A percentile compares a stretch with the other conserved stretches of the same genome.
These are phyloP conservation scores for Malus hybrid DNA, from an alignment of 331 rosid species.

Conservation along the genomic window DNA sequence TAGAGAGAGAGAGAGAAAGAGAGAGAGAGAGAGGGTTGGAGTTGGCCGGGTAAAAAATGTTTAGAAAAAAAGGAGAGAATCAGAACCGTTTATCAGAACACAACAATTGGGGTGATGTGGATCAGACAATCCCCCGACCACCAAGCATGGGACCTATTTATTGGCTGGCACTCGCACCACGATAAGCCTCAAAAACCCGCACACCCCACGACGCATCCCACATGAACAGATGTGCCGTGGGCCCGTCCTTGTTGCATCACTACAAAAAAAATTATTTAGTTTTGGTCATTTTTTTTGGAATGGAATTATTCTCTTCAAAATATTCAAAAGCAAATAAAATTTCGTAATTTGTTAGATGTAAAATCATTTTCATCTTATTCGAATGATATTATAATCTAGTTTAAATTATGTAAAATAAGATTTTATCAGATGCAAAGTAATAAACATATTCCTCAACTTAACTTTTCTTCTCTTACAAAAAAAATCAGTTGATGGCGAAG, in stretches of 20 bases:
- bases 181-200: background rate
- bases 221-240: background rate
- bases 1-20: too few relatives aligned
- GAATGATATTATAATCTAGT: too few relatives aligned
- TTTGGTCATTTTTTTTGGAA: background rate
- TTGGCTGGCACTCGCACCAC: background rate
- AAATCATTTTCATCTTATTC: too few relatives aligned
- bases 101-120: constrained; percentile 3
- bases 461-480: too few relatives aligned
- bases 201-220: background rate
- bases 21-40: background rate
- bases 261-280: background rate
- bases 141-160: constrained; percentile 17
- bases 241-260: background rate
- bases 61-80: background rate
- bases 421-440: too few relatives aligned
- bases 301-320: too few relatives aligned
- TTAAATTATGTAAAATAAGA: background rate
- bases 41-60: background rate
- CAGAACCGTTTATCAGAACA: background rate
- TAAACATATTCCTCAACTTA: too few relatives aligned
- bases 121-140: constrained; percentile 11
- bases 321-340: too few relatives aligned
- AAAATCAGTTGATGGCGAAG: too few relatives aligned
- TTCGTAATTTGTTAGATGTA: background rate